Conservation (phyloP, 805 yeast genomes). For the Candida pseudoglaebosa region DNA sequence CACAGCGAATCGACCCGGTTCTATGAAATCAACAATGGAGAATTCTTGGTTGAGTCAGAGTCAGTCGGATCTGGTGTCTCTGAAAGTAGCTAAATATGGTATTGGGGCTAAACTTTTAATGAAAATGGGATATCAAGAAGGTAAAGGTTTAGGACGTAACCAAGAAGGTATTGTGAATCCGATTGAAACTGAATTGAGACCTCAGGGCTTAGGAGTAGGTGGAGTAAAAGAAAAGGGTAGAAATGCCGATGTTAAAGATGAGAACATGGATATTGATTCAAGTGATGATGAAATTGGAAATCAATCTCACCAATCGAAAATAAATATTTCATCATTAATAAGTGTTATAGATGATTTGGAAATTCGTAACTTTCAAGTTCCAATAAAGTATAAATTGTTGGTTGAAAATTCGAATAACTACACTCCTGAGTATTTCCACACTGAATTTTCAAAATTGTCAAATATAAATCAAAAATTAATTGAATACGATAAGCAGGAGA, state of each 20-base stretch:
- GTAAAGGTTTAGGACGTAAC: slow-evolving; percentile 76
- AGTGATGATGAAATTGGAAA: slow-evolving; percentile 18
- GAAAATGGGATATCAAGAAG: slow-evolving; percentile 84
- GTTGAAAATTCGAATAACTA: slow-evolving; percentile 1
- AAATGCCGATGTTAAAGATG: slow-evolving; percentile 8
- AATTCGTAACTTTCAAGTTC: slow-evolving; percentile 6
- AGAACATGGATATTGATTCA: slow-evolving; percentile 15
- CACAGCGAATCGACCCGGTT: slow-evolving; percentile 43
- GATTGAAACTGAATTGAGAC: slow-evolving; percentile 63
- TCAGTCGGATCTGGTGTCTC: background rate
- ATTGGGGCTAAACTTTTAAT: slow-evolving; percentile 76
- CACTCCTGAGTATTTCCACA: slow-evolving; percentile 6
- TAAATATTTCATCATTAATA: slow-evolving; percentile 18
- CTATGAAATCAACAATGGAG: slow-evolving; percentile 10
- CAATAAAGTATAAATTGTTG: slow-evolving; percentile 1
- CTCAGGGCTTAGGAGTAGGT: slow-evolving; percentile 73
- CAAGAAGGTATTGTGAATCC: slow-evolving; percentile 79
- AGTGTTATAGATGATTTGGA: slow-evolving; percentile 35
- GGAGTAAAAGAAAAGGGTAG: slow-evolving; percentile 42
- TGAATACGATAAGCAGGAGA: slow-evolving; percentile 10
- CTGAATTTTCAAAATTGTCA: slow-evolving; percentile 13
- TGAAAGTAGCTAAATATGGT: slow-evolving; percentile 49
- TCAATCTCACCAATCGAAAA: background rate
- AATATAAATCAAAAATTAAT: slow-evolving; percentile 14
- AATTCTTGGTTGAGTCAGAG: slow-evolving; percentile 3